These are phyloP conservation scores for Arachis stenosperma DNA, from an alignment of 306 rosid species.

Conservation along the genomic window DNA sequence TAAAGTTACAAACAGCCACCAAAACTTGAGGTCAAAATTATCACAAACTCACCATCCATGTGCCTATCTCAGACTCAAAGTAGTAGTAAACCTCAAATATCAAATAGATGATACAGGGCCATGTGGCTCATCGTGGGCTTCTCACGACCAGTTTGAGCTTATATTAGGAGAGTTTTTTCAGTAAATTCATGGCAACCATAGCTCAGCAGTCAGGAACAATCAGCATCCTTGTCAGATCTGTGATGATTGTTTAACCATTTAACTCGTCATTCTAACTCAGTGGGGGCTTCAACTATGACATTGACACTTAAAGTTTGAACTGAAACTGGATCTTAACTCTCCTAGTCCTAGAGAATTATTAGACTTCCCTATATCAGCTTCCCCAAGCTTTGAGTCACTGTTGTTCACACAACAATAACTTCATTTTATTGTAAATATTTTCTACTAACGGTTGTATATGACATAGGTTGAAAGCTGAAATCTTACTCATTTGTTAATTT, in stretches of 20 bases:
- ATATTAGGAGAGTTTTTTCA: not conserved
- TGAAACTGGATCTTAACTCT: not conserved
- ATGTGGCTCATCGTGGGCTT: conserved; percentile 3
- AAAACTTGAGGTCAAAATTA: not conserved
- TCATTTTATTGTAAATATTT: conserved; percentile 22
- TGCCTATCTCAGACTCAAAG: not conserved
- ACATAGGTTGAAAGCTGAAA: conserved; percentile 39
- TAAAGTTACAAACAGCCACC: not conserved
- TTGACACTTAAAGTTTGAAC: conserved; percentile 8
- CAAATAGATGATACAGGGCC: not conserved
- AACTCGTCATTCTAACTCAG: not conserved
- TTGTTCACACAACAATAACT: not conserved
- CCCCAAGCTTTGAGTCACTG: conserved; percentile 5
- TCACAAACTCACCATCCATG: not conserved
- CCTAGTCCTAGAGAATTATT: conserved; percentile 5
- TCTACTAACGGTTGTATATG: conserved; percentile 7
- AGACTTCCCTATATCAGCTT: not conserved
- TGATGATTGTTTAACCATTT: conserved; percentile 1
- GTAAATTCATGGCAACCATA: not conserved
- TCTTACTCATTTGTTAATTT: conserved; percentile 70
- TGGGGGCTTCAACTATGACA: not conserved
- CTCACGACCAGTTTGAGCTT: conserved; percentile 19
- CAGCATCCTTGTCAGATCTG: conserved; percentile 1
- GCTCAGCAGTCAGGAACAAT: not conserved
- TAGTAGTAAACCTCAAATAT: not conserved